A percentile compares a stretch with the other conserved stretches of the same genome.
These are phyloP conservation scores for Ophiostoma quercus DNA, from an alignment of 2,329 filamentous ascomycete species.

Conservation along the genomic window DNA sequence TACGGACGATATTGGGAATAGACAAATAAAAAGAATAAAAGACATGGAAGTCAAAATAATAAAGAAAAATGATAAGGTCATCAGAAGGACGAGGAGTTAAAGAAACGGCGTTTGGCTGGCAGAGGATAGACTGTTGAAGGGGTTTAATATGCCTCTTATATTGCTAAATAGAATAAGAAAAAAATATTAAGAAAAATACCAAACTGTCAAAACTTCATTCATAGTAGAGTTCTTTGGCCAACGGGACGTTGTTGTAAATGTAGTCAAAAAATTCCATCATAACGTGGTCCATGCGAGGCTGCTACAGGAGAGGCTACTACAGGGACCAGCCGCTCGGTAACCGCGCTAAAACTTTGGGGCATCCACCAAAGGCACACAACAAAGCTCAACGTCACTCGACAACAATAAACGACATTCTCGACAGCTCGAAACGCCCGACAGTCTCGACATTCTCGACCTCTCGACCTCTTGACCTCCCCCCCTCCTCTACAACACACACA, in stretches of 20 bases:
- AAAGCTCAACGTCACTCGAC: slow-evolving; percentile 2
- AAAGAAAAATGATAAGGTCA: too few relatives aligned
- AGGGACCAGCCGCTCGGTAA: not conserved
- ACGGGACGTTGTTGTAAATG: not conserved
- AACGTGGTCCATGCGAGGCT: not conserved
- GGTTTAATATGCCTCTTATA: too few relatives aligned
- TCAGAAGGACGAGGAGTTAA: not conserved
- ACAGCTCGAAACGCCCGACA: not conserved
- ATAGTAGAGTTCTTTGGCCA: too few relatives aligned
- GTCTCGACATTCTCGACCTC: too few relatives aligned
- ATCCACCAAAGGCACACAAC: not conserved
- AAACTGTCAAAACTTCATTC: too few relatives aligned
- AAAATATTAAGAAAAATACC: not conserved
- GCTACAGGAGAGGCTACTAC: slow-evolving; percentile 5
- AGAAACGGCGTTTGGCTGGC: not conserved
- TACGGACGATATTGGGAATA: not conserved
- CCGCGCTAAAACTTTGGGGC: not conserved
- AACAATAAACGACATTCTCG: not conserved
- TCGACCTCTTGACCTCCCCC: not conserved
- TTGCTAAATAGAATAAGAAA: too few relatives aligned
- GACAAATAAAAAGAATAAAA: too few relatives aligned
- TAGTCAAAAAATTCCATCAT: not conserved
- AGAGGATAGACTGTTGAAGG: too few relatives aligned
- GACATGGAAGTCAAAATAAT: too few relatives aligned
- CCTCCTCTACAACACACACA: not conserved